Percentiles rank a stretch among this genome's conserved stretches.
Evolutionary conservation across 495 filamentous ascomycete genomes (phyloP).

Genomic region (Bathelium albidoporum): DNA sequence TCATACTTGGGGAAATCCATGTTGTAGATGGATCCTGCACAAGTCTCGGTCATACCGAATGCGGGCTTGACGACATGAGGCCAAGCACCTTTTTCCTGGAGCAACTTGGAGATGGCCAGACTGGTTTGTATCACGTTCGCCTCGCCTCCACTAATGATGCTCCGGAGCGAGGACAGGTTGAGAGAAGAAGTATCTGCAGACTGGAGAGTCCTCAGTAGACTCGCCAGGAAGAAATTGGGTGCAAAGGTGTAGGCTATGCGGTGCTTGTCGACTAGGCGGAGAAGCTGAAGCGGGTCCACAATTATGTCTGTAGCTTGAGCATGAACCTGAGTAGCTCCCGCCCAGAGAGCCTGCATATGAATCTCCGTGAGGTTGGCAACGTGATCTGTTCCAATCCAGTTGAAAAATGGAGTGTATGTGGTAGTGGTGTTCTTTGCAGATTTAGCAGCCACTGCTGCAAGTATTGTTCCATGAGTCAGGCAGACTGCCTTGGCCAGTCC

Average conservation of each 20-base stretch:
- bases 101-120: too few species aligned
- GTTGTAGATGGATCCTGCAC: conserved; percentile 78
- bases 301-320: conserved; percentile 35
- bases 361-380: conserved; percentile 43
- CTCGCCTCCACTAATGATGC: too few species aligned
- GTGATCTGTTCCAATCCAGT: conserved; percentile 47
- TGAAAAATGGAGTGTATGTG: conserved; percentile 30
- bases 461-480: conserved; percentile 37
- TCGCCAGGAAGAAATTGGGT: conserved; percentile 46
- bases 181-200: background rate
- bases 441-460: conserved; percentile 37
- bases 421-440: conserved; percentile 15
- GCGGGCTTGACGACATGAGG: conserved; percentile 61
- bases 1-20: conserved; percentile 62
- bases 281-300: conserved; percentile 30
- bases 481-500: conserved; percentile 45
- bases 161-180: background rate
- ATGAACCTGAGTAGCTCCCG: conserved; percentile 42
- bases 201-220: conserved; percentile 4
- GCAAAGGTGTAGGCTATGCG: conserved; percentile 40
- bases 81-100: conserved; percentile 1
- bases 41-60: conserved; percentile 97
- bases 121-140: background rate
- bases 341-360: conserved; percentile 38
- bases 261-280: conserved; percentile 35